These are phyloP conservation scores for Serendipita sp. DNA, from an alignment of 1,284 basidiomycete genomes.

Conservation along the genomic window DNA sequence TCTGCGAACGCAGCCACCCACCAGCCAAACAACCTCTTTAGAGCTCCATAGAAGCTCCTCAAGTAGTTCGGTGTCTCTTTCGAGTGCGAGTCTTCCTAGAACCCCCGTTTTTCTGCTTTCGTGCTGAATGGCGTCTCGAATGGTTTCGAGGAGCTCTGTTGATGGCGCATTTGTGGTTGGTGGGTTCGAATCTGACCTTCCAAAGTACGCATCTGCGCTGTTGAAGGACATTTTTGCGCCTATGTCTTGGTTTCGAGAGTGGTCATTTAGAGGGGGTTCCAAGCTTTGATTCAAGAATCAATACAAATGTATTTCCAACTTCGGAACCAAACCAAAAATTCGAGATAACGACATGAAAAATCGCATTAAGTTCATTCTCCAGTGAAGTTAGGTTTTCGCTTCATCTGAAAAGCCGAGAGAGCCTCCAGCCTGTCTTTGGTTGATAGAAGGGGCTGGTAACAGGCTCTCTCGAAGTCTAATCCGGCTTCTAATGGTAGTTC, in stretches of 20 bases:
- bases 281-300: neutral
- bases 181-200: neutral
- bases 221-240: neutral
- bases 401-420: constrained; percentile 78
- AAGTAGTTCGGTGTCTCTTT: constrained; percentile 18
- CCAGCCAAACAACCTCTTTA: constrained; percentile 49
- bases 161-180: neutral
- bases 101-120: constrained; percentile 7
- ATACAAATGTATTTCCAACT: neutral
- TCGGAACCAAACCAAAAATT: too few species aligned
- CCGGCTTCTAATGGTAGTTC: constrained; percentile 67
- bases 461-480: constrained; percentile 75
- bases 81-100: constrained; percentile 5
- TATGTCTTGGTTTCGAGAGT: neutral
- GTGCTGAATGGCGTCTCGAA: constrained; percentile 13
- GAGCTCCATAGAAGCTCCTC: constrained; percentile 59
- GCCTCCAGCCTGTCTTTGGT: constrained; percentile 76
- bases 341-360: neutral
- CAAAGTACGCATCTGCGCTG: neutral
- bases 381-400: constrained; percentile 67
- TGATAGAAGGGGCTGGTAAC: constrained; percentile 72
- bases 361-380: constrained; percentile 47
- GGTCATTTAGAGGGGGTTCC: neutral
- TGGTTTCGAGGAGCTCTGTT: constrained; percentile 6
- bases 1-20: constrained; percentile 54